Evolutionary conservation across 2,329 filamentous ascomycete genomes (phyloP), one percentile per base, ranked within the genome.

Genomic region (Microdochium bolleyi): DNA sequence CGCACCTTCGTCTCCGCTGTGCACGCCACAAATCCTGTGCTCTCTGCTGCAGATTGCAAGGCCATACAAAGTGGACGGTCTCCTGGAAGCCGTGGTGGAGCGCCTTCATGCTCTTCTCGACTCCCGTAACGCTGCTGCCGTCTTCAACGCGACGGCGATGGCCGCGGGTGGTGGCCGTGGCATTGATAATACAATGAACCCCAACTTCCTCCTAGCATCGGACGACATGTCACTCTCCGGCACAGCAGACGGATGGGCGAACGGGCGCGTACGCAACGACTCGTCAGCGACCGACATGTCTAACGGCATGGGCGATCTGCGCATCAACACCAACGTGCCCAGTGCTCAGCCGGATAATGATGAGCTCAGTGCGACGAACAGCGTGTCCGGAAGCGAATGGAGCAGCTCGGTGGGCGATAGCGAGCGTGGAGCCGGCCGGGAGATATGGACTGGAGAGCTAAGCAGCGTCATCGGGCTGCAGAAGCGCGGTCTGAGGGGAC

Each of bases 101-200:
- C 83, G 92, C 8, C 77, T 99, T 0, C 94, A 99, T 63, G 80
- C 88, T 27, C 82, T 95, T 1, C 81, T 99, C 3, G 94, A 99
- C 67, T 94, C 89, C 49, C 82, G 92, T 49, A 99, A 97, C 60
- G 92, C 94, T 0, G 94, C 94, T 0, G 94, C 94, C 5, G 92
- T 99, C 0, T 99, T 99, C 76, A 99, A 99, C 59, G 94, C 94
- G 0, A 94, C 92, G 0, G 94, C 94, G 51, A 97, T 97, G 94
- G 94, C 92, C 0, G 94, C 94, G 1, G 94, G 94, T 11, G 92
- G 94, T 24, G 94, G 94, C 0, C 83, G 91, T 49, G 88, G 89
- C 49, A 89, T 92, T 25, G 85, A 87, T 51, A 89, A 78, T 37
- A 76, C 73, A 1, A 69, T 84, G 27, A 83, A 84, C 60, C 83